phyloP scores from a whole-genome alignment of 2,329 filamentous ascomycete species.

The Aspergillus intermedius region DNA sequence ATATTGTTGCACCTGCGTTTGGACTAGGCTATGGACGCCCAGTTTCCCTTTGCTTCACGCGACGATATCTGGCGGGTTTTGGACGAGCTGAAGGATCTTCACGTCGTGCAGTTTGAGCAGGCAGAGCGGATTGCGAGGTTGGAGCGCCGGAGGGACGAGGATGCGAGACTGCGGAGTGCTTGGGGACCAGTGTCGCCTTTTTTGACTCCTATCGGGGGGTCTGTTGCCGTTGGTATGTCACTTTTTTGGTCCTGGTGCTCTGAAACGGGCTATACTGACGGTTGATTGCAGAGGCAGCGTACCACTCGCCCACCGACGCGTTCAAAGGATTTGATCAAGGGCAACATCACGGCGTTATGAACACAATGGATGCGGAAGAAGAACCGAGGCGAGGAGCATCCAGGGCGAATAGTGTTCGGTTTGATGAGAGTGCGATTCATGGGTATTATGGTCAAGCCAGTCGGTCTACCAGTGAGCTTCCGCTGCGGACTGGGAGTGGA shows the following conservation, averaged over 20 bases:
- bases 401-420: constrained; percentile 91
- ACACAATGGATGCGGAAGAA: constrained; percentile 77
- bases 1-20: background rate
- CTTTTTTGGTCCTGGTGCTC: constrained; percentile 2
- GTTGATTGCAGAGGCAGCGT: constrained; percentile 59
- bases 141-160: constrained; percentile 57
- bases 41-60: constrained; percentile 57
- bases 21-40: constrained; percentile 51
- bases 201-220: constrained; percentile 73
- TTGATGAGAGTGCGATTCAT: constrained; percentile 91
- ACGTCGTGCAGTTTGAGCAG: constrained; percentile 55
- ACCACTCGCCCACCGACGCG: constrained; percentile 71
- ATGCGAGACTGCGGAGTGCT: constrained; percentile 67
- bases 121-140: constrained; percentile 55
- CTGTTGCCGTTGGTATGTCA: constrained; percentile 73
- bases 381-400: constrained; percentile 80
- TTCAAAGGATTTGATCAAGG: constrained; percentile 85
- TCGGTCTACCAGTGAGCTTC: constrained; percentile 77
- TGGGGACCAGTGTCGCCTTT: constrained; percentile 85
- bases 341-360: constrained; percentile 65
- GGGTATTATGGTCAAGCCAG: constrained; percentile 80
- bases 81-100: constrained; percentile 55
- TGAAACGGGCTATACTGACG: background rate
- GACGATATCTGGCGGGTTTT: constrained; percentile 61
- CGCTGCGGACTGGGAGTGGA: constrained; percentile 69